Base-by-base conservation (phyloP, 1,139 yeast species). In the Nakaseomyces nivariensis region DNA sequence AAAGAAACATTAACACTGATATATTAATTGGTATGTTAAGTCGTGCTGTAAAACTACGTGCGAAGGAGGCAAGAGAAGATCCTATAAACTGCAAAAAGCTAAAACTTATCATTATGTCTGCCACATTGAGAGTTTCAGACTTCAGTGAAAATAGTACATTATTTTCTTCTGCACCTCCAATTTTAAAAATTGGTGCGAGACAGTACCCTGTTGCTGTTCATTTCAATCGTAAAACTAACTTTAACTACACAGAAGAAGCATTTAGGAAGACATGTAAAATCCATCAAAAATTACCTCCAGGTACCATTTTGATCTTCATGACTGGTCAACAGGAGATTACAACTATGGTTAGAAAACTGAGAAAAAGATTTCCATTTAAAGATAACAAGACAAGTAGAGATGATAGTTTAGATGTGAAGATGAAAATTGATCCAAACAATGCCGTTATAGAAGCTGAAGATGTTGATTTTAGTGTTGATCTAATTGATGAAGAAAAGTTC, bases 321-420 rank as follows among this genome's bases (percentile, higher is more conserved):
- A 94, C 98, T 0, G 97, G 98, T 56, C 96, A 90, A 63, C 85
- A 85, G 56, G 99, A 94, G 64, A 94, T 94, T 59, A 78, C 79
- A 6, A 76, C 79, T 5, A 74, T 89, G 68, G 95, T 90, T 7
- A 83, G 81, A 56, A 75, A 73, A 54, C 71, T 94, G 49, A 73
- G 82, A 51, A 70, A 74, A 34, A 84, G 85, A 52, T 89, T 87
- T 60, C 92, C 96, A 3, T 73, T 77, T 52, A 41, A 41, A 29
- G 25, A 13, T n/a, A 13, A 41, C 11, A 72, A 75, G 7, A 66
- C 68, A 34, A 72, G 75, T 8, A 67, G 69, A 36, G 52, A 53
- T 11, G 55, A 56, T 27, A 58, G 57, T 5, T 70, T 71, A 4
- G 71, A 71, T 3, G 46, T 45, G 13, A 51, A 74, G 38, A 77